phyloP scores from a whole-genome alignment of 1,284 basidiomycete genomes.

The Pyrrhoderma noxium region DNA sequence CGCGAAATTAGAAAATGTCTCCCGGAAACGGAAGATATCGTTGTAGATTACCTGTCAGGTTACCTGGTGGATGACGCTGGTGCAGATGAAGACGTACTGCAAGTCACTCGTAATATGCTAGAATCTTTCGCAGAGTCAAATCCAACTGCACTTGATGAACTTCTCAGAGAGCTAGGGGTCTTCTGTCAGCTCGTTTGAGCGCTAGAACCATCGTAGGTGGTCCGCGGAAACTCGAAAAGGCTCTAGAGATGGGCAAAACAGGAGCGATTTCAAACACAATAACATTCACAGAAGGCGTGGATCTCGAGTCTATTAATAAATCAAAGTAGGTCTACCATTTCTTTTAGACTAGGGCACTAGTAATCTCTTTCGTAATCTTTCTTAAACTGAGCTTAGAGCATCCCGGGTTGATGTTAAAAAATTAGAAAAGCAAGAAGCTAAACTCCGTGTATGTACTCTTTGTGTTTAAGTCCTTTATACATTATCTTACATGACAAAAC shows the following conservation, averaged over 20 bases:
- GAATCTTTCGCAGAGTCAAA: slow-evolving; percentile 57
- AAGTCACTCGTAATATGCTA: slow-evolving; percentile 71
- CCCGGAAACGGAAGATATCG: slow-evolving; percentile 87
- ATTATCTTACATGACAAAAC: too few relatives aligned
- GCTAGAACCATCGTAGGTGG: slow-evolving; percentile 45
- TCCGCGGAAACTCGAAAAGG: slow-evolving; percentile 80
- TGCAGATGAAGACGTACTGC: slow-evolving; percentile 83
- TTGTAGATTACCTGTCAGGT: slow-evolving; percentile 89
- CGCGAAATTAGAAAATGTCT: slow-evolving; percentile 74
- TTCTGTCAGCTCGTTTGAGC: slow-evolving; percentile 55
- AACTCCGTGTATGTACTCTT: slow-evolving; percentile 63
- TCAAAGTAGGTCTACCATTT: slow-evolving; percentile 52
- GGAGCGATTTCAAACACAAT: slow-evolving; percentile 81
- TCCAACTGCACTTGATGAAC: slow-evolving; percentile 48
- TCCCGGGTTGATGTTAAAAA: slow-evolving; percentile 97
- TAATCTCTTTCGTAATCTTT: background rate
- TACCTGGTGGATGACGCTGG: slow-evolving; percentile 91
- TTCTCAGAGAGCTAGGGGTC: slow-evolving; percentile 63
- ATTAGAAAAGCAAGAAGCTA: slow-evolving; percentile 97
- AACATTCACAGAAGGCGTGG: slow-evolving; percentile 79
- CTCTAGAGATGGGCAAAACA: slow-evolving; percentile 88
- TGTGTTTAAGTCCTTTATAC: background rate
- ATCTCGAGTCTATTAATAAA: slow-evolving; percentile 91
- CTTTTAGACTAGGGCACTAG: background rate
- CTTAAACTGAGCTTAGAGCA: slow-evolving; percentile 58